Base-by-base conservation (phyloP, 306 rosid genomes). In the Lablab purpureus region DNA sequence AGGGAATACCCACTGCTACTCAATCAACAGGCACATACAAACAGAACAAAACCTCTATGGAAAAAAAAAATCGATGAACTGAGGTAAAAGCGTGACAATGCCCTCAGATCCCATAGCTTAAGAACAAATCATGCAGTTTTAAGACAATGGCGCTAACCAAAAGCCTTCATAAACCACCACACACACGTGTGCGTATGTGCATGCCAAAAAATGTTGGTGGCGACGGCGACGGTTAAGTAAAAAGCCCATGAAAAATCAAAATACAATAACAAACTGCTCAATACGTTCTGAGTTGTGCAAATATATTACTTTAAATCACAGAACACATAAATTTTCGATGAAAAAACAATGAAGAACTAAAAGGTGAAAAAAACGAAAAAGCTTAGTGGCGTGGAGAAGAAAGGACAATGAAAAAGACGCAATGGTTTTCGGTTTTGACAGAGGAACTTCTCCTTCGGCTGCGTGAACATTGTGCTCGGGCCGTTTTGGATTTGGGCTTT, bases 71-170 rank as follows among this genome's bases (percentile, higher is more conserved):
- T 17, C 11, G 10, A 40, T 18, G 21, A 41, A 58, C 6, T 19
- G 15, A 9, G 21, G 19, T 4, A 41, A 58, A 2, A 15, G 5
- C 19, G 47, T 23, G 6, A 13, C 54, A 70, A 78, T 3, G 56
- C 80, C 82, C 82, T 78, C 86, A 56, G 86, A 87, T 84, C 88
- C 75, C 84, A 78, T 64, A 81, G 75, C 74, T 67, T 52, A 41
- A 43, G 76, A 47, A 45, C 12, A 15, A 58, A 81, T 75, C 81
- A 40, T 58, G 73, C 74, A 76, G 71, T 67, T 81, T 51, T 4
- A 47, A 75, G 50, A 65, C 76, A 72, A 25, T 56, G 83, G 81
- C 46, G 63, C 73, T 83, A 83, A 47, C 54, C 83, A 67, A 80
- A 67, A 67, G 46, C 85, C 76, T 47, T 73, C 58, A 41, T 52